Percentiles rank a stretch among this genome's conserved stretches.
These are phyloP conservation scores for Santalum album DNA, from an alignment of 164 flowering plant genomes.

Conservation along the genomic window DNA sequence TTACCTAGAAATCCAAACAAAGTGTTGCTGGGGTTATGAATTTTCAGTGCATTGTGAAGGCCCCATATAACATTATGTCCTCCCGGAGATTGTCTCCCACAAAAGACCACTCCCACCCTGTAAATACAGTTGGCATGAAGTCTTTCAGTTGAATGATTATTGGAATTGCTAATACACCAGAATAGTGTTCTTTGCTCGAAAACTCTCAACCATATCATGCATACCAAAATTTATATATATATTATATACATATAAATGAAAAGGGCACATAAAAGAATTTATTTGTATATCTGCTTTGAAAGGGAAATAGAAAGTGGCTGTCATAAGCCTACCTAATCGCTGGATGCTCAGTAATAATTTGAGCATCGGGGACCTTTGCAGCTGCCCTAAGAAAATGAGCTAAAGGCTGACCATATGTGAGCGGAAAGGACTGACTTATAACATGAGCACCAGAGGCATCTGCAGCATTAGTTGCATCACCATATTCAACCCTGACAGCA, in stretches of 20 bases:
- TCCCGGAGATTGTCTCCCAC: constrained; percentile 99
- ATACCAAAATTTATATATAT: too few species aligned
- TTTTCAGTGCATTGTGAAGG: constrained; percentile 63
- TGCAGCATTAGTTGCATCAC: constrained; percentile 69
- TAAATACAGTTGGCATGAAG: constrained; percentile 1
- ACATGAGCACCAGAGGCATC: constrained; percentile 57
- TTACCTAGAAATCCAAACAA: constrained; percentile 92
- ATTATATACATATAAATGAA: too few species aligned
- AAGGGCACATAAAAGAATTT: too few species aligned
- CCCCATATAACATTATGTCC: constrained; percentile 99
- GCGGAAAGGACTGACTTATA: constrained; percentile 61
- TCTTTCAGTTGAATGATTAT: too few species aligned
- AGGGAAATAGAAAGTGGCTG: too few species aligned
- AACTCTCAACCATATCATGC: too few species aligned
- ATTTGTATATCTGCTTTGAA: too few species aligned
- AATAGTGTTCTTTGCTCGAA: too few species aligned
- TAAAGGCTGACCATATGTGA: constrained; percentile 89
- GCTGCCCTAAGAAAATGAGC: constrained; percentile 82
- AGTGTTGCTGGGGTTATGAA: constrained; percentile 62
- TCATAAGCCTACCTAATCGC: constrained; percentile 73
- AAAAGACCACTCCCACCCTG: constrained; percentile 94
- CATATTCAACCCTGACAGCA: constrained; percentile 85
- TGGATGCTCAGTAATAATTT: constrained; percentile 86
- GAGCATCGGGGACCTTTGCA: constrained; percentile 77
- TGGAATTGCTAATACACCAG: too few species aligned